Percentiles rank a stretch among this genome's conserved stretches.
These are phyloP conservation scores for Macrolepiota albuminosa DNA, from an alignment of 768 basidiomycete genomes.

Conservation along the genomic window DNA sequence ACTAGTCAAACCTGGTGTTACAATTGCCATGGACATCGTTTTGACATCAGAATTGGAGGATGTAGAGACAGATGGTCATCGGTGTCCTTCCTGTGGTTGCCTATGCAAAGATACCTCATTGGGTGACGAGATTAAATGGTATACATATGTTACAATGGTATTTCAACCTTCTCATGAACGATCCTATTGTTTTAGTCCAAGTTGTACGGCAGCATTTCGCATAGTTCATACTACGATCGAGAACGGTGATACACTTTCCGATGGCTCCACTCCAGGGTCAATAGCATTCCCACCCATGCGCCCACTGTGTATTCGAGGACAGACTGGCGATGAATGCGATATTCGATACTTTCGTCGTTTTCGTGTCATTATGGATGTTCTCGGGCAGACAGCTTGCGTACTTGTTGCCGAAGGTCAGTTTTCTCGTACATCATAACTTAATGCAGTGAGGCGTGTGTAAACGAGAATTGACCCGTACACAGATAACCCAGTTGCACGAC, in stretches of 20 bases:
- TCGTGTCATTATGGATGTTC: slow-evolving; percentile 1
- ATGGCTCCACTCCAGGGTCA: background rate
- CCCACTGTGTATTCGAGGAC: background rate
- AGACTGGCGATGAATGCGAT: background rate
- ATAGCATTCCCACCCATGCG: background rate
- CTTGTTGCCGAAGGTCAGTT: slow-evolving; percentile 4
- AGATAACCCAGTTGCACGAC: slow-evolving; percentile 42
- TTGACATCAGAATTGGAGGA: background rate
- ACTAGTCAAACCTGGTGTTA: slow-evolving; percentile 1
- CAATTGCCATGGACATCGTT: slow-evolving; percentile 5
- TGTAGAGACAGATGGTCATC: background rate
- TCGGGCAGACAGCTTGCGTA: background rate
- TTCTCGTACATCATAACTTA: no score
- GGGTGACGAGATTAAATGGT: no score
- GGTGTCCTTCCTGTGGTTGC: background rate
- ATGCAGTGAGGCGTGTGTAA: background rate
- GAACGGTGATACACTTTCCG: background rate
- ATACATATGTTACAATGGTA: no score
- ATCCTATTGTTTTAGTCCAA: no score
- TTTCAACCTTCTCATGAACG: no score
- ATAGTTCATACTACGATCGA: no score
- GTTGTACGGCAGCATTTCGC: no score
- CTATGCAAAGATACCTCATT: background rate
- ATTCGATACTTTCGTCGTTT: slow-evolving; percentile 2
- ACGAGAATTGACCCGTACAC: background rate